Base-by-base conservation (phyloP, 495 filamentous ascomycete genomes). In the Neurospora tetraspora region DNA sequence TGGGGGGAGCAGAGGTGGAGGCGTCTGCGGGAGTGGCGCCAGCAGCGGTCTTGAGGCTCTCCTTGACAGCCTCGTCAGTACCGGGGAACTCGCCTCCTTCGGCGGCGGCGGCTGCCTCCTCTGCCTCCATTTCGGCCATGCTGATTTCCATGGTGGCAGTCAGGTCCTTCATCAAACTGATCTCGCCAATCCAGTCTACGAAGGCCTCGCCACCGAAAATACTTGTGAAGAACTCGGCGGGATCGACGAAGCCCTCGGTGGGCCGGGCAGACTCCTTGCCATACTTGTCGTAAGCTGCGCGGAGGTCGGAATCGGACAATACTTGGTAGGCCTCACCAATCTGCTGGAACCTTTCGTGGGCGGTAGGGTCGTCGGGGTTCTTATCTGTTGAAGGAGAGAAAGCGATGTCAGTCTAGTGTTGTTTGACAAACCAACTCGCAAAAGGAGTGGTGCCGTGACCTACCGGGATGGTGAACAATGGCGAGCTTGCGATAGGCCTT, bases 291-390 rank as follows among this genome's bases (percentile, higher is more conserved):
- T 99, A 99, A 80, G 92, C 89, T 75, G 90, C 91, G 76, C 96
- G 91, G 43, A 98, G 86, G 34, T 96, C 91, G 70, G 89, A 82
- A 79, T 97, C 91, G 77, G 92, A 95, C 71, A 99, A 89, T 53
- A 99, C 94, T 84, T 99, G 96, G 81, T 99, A 99, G 53, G 96
- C 96, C 83, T 98, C 96, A 71, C 96, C 95, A 76, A 98, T 97
- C 36, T 88, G 89, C 83, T 99, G 96, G 83, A 99, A 99, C 74
- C 92, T 92, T 73, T 88, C 90, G 82, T 97, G 92, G 34, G 96
- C 96, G n/a, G 91, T 93, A 70, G 94, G 94, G 78, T 99, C 96
- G 73, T 93, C 93, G 70, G 96, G 96, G 81, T 99, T 99, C 85
- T 99, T 99, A 82, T 99, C 96, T 95, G 72, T 39, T 38, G 16